These are phyloP conservation scores for Clavaria fumosa DNA, from an alignment of 768 basidiomycete genomes.

Conservation along the genomic window DNA sequence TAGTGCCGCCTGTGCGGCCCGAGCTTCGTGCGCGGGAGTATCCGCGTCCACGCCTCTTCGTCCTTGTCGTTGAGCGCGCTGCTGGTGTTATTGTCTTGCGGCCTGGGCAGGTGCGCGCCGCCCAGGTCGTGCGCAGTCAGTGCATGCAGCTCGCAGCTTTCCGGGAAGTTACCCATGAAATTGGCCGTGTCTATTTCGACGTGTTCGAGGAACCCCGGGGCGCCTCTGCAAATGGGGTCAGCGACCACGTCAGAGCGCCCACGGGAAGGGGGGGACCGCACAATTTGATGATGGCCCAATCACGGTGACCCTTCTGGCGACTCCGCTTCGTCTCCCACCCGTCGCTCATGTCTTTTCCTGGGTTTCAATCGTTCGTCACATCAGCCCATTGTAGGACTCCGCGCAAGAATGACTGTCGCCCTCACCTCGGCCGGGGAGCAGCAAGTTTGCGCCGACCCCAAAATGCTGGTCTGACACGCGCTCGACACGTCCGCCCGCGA, in stretches of 20 bases:
- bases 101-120: too few relatives aligned
- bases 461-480: conserved; percentile 90
- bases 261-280: conserved; percentile 27
- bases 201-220: conserved; percentile 53
- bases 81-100: too few relatives aligned
- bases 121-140: too few relatives aligned
- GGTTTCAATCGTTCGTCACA: too few relatives aligned
- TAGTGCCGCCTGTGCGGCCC: conserved; percentile 84
- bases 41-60: conserved; percentile 48
- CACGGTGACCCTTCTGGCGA: conserved; percentile 61
- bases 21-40: conserved; percentile 65
- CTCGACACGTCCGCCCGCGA: conserved; percentile 75
- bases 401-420: too few relatives aligned
- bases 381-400: too few relatives aligned
- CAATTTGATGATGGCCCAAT: conserved; percentile 88
- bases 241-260: background rate
- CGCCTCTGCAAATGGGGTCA: conserved; percentile 30
- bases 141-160: conserved; percentile 70
- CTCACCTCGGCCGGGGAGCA: conserved; percentile 68
- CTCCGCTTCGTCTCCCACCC: conserved; percentile 98
- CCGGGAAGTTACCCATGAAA: conserved; percentile 94
- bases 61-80: conserved; percentile 21
- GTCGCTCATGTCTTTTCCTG: conserved; percentile 81
- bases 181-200: conserved; percentile 88
- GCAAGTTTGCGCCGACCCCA: conserved; percentile 79